Percentiles rank a stretch among this genome's conserved stretches.
phyloP scores from a whole-genome alignment of 1,284 basidiomycete species.

The Tilletia setariae region DNA sequence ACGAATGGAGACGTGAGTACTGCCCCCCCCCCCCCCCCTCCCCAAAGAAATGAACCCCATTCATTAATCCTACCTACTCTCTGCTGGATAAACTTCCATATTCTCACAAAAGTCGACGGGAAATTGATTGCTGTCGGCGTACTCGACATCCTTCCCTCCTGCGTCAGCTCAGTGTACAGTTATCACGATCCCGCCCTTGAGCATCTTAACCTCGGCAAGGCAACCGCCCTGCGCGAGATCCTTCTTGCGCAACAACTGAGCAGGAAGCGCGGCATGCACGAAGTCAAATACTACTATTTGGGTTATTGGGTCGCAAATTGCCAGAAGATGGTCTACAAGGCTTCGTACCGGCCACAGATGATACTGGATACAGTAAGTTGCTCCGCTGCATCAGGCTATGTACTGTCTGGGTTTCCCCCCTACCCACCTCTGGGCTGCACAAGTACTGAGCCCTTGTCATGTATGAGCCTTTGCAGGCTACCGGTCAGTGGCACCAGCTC shows the following conservation, averaged over 20 bases:
- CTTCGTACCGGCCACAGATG: conserved; percentile 80
- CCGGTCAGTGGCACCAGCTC: conserved; percentile 23
- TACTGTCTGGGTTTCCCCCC: not conserved
- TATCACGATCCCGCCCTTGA: conserved; percentile 81
- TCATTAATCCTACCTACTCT: not conserved
- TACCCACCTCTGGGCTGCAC: not conserved
- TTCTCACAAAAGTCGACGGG: conserved; percentile 60
- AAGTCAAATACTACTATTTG: conserved; percentile 15
- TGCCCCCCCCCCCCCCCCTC: not conserved
- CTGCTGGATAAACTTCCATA: not conserved
- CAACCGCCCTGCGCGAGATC: conserved; percentile 44
- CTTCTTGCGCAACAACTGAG: conserved; percentile 33
- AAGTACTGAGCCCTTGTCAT: not conserved
- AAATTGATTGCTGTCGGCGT: conserved; percentile 81
- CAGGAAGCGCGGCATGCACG: conserved; percentile 22
- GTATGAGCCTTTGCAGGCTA: not conserved
- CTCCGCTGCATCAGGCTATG: not conserved
- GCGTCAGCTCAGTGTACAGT: conserved; percentile 94
- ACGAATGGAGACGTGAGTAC: conserved; percentile 44
- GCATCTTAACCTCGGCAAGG: conserved; percentile 73
- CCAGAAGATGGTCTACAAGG: conserved; percentile 95
- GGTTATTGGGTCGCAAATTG: conserved; percentile 83
- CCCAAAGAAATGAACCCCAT: not conserved
- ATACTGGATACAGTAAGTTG: conserved; percentile 75
- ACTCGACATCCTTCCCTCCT: conserved; percentile 81